Evolutionary conservation across 1,284 basidiomycete genomes (phyloP).

Genomic region (Stereum hirsutum): DNA sequence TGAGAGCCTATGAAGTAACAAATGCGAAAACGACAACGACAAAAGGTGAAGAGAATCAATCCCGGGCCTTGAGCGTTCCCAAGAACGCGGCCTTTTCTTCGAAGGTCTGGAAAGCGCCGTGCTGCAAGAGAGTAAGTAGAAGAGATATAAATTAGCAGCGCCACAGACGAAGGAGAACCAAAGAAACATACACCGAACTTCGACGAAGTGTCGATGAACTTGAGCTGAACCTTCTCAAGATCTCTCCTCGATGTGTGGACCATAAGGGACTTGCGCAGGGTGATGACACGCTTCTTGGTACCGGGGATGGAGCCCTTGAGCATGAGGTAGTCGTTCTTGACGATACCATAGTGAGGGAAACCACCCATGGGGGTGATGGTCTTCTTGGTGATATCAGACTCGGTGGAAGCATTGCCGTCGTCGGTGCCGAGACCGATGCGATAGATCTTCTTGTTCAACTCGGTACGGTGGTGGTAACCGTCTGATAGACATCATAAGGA

Average conservation of each 20-base stretch:
- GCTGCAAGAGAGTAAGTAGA: constrained; percentile 34
- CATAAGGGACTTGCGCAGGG: constrained; percentile 85
- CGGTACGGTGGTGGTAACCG: constrained; percentile 98
- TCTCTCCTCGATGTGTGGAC: constrained; percentile 82
- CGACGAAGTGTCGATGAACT: constrained; percentile 97
- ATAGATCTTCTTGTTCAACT: constrained; percentile 99
- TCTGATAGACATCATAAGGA: constrained; percentile 48
- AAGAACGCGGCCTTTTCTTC: constrained; percentile 95
- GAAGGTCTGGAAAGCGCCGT: constrained; percentile 92
- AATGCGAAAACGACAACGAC: constrained; percentile 8
- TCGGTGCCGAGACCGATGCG: constrained; percentile 83
- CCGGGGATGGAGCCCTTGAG: constrained; percentile 93
- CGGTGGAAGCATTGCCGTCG: constrained; percentile 85
- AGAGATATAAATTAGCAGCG: constrained; percentile 3
- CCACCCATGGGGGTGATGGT: constrained; percentile 97
- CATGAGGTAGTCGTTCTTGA: constrained; percentile 98
- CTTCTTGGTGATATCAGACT: constrained; percentile 92
- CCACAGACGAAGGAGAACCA: neutral
- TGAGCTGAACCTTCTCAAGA: constrained; percentile 96
- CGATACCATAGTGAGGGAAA: constrained; percentile 98
- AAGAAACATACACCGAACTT: constrained; percentile 74
- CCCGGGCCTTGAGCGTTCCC: constrained; percentile 80
- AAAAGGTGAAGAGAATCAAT: constrained; percentile 35
- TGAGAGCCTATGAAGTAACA: no score
- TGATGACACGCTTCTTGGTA: constrained; percentile 97